Conservation (phyloP, 31 red algal genomes). For the Pterothamnion heteromorphum region DNA sequence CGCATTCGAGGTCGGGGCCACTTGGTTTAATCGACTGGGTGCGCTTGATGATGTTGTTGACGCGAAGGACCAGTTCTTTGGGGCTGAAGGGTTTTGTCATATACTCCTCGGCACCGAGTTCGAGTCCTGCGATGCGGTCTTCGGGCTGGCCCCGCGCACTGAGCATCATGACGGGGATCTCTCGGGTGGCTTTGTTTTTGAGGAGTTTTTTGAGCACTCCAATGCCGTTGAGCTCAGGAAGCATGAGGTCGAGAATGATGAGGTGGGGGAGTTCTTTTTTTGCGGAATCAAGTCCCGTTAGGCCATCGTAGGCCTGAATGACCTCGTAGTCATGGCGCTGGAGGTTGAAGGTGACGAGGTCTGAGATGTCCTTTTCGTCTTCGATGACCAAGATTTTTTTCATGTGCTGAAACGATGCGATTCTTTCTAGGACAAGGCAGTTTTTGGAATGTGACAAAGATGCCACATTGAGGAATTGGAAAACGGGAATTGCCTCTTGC, state of each 20-base stretch:
- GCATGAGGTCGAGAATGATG: conserved; percentile 27
- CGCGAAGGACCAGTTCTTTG: neutral
- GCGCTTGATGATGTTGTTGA: neutral
- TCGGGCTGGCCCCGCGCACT: neutral
- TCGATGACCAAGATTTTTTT: neutral
- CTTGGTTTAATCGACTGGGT: neutral
- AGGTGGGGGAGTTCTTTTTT: neutral
- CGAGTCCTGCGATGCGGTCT: conserved; percentile 14
- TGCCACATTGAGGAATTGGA: too few relatives aligned
- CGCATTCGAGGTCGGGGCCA: neutral
- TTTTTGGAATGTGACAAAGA: too few relatives aligned
- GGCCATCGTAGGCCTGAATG: neutral
- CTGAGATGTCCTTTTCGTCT: neutral
- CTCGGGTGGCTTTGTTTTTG: neutral
- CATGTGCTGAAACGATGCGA: too few relatives aligned
- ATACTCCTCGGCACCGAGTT: conserved; percentile 29
- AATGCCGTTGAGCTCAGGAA: neutral
- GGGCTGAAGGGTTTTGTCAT: neutral
- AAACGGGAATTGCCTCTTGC: too few relatives aligned
- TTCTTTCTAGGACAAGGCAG: too few relatives aligned
- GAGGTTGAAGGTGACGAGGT: neutral
- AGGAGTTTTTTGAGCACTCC: neutral
- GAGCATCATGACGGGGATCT: neutral
- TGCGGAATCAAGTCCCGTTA: neutral
- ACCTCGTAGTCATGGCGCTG: neutral